These are phyloP conservation scores for Neurospora terricola DNA, from an alignment of 495 filamentous ascomycete species.

Conservation along the genomic window DNA sequence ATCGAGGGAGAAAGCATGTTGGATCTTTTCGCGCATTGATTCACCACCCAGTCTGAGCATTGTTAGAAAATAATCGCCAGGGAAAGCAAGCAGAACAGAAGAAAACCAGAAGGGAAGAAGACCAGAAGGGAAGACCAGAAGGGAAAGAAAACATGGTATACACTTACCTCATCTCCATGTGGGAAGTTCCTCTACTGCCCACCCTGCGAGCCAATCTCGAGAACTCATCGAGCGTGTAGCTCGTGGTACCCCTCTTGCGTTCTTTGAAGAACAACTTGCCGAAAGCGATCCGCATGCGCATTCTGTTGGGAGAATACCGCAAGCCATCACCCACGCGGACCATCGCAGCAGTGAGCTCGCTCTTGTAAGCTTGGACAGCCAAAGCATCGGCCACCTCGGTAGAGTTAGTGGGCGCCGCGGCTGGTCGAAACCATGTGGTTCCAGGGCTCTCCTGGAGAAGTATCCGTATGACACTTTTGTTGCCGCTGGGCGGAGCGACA, in stretches of 20 bases:
- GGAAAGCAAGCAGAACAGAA: neutral
- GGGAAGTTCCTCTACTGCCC: constrained; percentile 19
- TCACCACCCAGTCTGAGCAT: neutral
- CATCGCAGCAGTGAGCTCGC: constrained; percentile 1
- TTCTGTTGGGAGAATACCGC: constrained; percentile 10
- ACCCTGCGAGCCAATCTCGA: constrained; percentile 29
- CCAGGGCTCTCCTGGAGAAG: constrained; percentile 1
- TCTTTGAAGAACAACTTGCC: constrained; percentile 41
- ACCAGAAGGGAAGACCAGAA: neutral
- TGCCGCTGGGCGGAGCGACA: constrained; percentile 3
- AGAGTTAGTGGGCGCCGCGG: neutral
- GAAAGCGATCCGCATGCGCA: constrained; percentile 45
- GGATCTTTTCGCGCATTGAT: neutral
- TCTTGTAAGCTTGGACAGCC: constrained; percentile 4
- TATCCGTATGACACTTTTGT: neutral
- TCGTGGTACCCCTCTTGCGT: constrained; percentile 28
- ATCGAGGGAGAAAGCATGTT: neutral
- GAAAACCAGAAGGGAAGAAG: neutral
- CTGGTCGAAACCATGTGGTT: constrained; percentile 1
- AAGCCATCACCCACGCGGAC: neutral
- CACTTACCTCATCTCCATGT: constrained; percentile 28
- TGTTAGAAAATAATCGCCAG: neutral
- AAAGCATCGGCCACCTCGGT: neutral
- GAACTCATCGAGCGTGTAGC: constrained; percentile 42
- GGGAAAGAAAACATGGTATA: neutral